Evolutionary conservation across 2,329 filamentous ascomycete species (phyloP), one percentile per base, ranked within the genome.

Genomic region (Claviceps fusiformis): DNA sequence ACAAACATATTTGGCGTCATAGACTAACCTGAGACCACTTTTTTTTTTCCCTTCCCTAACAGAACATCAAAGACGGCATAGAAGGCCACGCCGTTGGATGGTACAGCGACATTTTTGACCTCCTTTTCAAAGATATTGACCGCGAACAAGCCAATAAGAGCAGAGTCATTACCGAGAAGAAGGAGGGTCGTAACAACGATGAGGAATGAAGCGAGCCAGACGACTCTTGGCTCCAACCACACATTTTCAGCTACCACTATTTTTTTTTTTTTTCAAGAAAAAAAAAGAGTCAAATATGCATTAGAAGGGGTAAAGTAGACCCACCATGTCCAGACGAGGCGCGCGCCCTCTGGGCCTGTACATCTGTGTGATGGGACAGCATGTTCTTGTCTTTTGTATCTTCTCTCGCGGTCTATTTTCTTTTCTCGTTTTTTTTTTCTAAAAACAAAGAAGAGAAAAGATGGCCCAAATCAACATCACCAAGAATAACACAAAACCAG

Each of bases 41-140:
- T 50, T 50, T 15, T 15, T 8, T 24, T 7, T 46, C 24, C n/a
- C n/a, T 29, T 52, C 54, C 48, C 53, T 39, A 55, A 56, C 68
- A 98, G 93, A 97, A 97, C 67, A 98, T 98, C 76, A 98, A 97
- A 74, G 82, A 95, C 65, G 91, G 90, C 61, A 88, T 98, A 59
- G 85, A 95, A 71, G 93, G 95, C 64, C 87, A 86, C 62, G 86
- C 93, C 0, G 92, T 92, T 19, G 84, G 81, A 65, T 98, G 93
- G 93, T 98, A 97, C 75, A 80, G 80, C 7, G 90, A 98, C 61
- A 89, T 98, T 52, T 97, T 96, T 68, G 81, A 92, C 59, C 78
- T 95, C 58, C 83, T 97, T 62, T 98, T 98, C 75, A 83, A 88
- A 43, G 76, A 86, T 60, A 71, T 97, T 19, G 87, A 96, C 71